Conservation (phyloP, 2,329 filamentous ascomycete species). For the Cladobotryum protrusum region DNA sequence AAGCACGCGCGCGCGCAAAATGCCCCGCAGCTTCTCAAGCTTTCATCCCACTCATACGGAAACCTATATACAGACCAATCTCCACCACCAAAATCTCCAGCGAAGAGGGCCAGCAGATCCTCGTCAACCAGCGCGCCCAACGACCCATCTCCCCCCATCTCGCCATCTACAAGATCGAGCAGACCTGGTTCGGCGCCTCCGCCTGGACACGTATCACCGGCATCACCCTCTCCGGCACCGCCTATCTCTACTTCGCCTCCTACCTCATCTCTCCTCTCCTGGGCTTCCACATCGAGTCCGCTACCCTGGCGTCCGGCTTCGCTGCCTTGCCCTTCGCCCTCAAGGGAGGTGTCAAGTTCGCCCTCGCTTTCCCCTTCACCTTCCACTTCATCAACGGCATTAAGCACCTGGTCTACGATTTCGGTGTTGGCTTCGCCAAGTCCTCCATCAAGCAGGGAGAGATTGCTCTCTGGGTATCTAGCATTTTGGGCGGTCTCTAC, state of each 20-base stretch:
- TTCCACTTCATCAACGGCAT: conserved; percentile 53
- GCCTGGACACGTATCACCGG: conserved; percentile 82
- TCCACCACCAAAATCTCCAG: conserved; percentile 53
- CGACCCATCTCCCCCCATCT: conserved; percentile 85
- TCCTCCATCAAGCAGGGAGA: conserved; percentile 39
- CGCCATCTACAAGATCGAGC: conserved; percentile 75
- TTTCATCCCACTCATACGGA: no score
- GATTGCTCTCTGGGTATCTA: conserved; percentile 42
- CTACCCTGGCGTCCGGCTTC: conserved; percentile 54
- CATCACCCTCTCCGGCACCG: conserved; percentile 58
- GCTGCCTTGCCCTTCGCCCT: conserved; percentile 52
- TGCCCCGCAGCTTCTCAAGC: conserved; percentile 29
- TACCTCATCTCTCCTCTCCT: conserved; percentile 76
- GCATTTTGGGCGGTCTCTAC: conserved; percentile 36
- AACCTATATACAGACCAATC: conserved; percentile 23
- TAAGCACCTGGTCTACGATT: conserved; percentile 49
- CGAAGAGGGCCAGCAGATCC: conserved; percentile 54
- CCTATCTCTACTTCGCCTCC: conserved; percentile 74
- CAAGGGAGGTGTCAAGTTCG: conserved; percentile 53
- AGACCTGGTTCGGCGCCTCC: conserved; percentile 74
- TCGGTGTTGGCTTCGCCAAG: conserved; percentile 46
- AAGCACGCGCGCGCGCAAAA: not conserved
- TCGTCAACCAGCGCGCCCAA: conserved; percentile 70
- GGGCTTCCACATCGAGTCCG: conserved; percentile 56
- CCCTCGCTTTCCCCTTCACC: conserved; percentile 52